Evolutionary conservation across 495 filamentous ascomycete genomes (phyloP).

Genomic region (Podospora australis): DNA sequence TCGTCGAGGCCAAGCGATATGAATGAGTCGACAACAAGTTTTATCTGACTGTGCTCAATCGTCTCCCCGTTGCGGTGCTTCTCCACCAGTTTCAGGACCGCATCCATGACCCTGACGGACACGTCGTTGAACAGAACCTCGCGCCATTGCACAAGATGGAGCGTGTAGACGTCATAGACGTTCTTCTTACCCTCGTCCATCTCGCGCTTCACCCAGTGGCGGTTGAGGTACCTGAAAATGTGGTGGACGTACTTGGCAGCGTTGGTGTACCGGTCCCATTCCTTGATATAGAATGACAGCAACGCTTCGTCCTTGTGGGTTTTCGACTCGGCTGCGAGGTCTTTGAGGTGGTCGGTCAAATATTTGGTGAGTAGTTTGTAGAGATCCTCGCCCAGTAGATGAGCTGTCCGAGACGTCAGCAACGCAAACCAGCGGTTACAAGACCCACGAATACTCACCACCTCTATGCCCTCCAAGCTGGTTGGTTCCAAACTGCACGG

Average conservation of each 20-base stretch:
- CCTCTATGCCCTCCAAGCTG: conserved; percentile 61
- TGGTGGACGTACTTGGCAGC: conserved; percentile 97
- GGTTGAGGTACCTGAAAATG: conserved; percentile 91
- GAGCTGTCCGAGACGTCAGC: conserved; percentile 51
- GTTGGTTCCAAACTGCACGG: conserved; percentile 45
- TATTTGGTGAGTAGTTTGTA: conserved; percentile 87
- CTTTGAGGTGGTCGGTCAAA: conserved; percentile 65
- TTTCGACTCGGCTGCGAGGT: conserved; percentile 60
- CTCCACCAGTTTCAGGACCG: conserved; percentile 91
- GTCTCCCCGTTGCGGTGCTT: conserved; percentile 97
- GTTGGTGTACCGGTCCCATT: conserved; percentile 93
- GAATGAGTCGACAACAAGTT: conserved; percentile 94
- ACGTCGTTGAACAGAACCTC: conserved; percentile 80
- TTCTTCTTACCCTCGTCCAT: conserved; percentile 99
- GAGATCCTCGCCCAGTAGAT: conserved; percentile 91
- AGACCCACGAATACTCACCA: conserved; percentile 46
- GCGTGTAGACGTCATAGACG: conserved; percentile 94
- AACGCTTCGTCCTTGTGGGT: conserved; percentile 83
- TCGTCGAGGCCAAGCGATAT: conserved; percentile 94
- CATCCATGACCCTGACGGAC: conserved; percentile 84
- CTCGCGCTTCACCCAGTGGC: conserved; percentile 98
- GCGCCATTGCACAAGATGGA: conserved; percentile 93
- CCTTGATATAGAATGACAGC: conserved; percentile 88
- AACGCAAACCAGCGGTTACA: background rate
- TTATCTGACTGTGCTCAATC: conserved; percentile 94